Evolutionary conservation across 2,329 filamentous ascomycete species (phyloP).

Genomic region (Fusarium nisikadoi): DNA sequence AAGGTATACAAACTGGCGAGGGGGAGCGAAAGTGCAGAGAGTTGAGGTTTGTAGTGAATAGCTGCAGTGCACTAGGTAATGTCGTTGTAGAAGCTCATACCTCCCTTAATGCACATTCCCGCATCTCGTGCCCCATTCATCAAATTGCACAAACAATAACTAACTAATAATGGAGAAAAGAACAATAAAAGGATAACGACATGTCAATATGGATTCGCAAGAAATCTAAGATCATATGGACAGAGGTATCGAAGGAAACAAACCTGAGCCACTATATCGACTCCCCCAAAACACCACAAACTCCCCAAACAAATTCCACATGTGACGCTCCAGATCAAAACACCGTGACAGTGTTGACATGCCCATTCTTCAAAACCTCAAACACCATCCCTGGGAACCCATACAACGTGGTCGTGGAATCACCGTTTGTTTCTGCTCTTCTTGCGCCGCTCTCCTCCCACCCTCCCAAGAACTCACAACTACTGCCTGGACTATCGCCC

Average conservation of each 20-base stretch:
- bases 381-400: slow-evolving; percentile 95
- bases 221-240: slow-evolving; percentile 4
- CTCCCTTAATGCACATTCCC: neutral
- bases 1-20: neutral
- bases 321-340: slow-evolving; percentile 63
- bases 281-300: slow-evolving; percentile 30
- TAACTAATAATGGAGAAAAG: neutral
- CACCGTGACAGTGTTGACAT: slow-evolving; percentile 88
- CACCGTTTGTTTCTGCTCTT: slow-evolving; percentile 64
- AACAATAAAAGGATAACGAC: neutral
- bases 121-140: neutral
- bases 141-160: neutral
- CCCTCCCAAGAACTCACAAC: slow-evolving; percentile 83
- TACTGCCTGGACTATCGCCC: slow-evolving; percentile 91
- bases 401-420: slow-evolving; percentile 83
- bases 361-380: slow-evolving; percentile 93
- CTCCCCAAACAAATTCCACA: slow-evolving; percentile 2
- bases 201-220: neutral
- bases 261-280: neutral
- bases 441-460: slow-evolving; percentile 80
- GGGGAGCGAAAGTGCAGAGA: neutral
- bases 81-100: neutral
- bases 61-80: neutral
- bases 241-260: slow-evolving; percentile 15
- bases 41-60: neutral